Evolutionary conservation across 108 stramenopile species (phyloP).

Genomic region (Cyclotella sp.): DNA sequence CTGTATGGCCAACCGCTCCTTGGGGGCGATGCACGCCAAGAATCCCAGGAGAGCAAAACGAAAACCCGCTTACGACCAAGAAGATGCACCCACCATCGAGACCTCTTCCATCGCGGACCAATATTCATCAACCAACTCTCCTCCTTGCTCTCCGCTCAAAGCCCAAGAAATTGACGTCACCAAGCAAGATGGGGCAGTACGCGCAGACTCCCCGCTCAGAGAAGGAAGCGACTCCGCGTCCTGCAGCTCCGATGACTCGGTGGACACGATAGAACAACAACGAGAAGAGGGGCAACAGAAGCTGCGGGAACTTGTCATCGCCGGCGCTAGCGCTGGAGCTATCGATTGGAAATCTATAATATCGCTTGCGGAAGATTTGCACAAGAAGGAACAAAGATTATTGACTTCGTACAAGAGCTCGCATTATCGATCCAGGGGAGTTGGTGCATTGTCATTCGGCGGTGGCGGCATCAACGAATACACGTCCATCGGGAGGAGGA

Average conservation of each 20-base stretch:
- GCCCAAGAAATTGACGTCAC: background rate
- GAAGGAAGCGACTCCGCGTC: background rate
- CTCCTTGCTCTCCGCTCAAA: constrained; percentile 2
- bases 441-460: background rate
- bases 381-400: constrained; percentile 43
- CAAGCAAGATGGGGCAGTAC: background rate
- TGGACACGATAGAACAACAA: constrained; percentile 43
- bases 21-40: background rate
- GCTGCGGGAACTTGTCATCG: constrained; percentile 35
- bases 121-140: background rate
- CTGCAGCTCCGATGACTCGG: background rate
- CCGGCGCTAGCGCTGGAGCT: constrained; percentile 23
- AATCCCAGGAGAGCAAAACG: background rate
- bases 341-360: constrained; percentile 55
- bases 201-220: background rate
- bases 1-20: constrained; percentile 4
- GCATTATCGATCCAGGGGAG: background rate
- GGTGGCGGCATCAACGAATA: background rate
- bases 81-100: constrained; percentile 19
- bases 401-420: constrained; percentile 19
- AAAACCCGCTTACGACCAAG: background rate
- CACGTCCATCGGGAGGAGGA: constrained; percentile 1
- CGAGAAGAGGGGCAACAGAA: constrained; percentile 45
- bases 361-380: constrained; percentile 47
- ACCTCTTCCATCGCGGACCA: constrained; percentile 2